Base-by-base conservation (phyloP, 1,284 basidiomycete genomes). In the Neotropicomus parvogracilis region DNA sequence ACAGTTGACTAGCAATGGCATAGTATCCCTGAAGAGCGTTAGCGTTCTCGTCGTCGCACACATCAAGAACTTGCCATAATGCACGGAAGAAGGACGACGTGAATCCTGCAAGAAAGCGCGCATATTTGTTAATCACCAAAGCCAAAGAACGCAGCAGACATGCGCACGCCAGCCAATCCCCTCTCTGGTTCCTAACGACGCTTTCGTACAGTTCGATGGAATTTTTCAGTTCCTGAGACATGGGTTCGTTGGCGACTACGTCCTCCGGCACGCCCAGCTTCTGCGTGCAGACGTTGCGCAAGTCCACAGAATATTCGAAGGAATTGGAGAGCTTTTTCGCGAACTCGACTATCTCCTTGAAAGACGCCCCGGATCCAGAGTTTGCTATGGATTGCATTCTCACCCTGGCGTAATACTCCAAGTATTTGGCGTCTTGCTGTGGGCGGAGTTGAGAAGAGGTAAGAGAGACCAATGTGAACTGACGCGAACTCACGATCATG, bases 401-500 rank as follows among this genome's bases (percentile, higher is more conserved):
- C 5, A 39, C 13, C 10, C 52, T 21, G n/a, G 52, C 55, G 24
- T 43, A 54, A 28, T 42, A 36, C 26, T 46, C 52, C 3, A 55
- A 16, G 26, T 54, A 55, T 16, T 12, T 20, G 13, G 36, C 35
- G 19, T 54, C 53, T 52, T 54, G 54, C 52, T 54, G 17, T 27
- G 7, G 10, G 3, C 17, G 2, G 2, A 21, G 8, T 13, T 19
- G 20, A 40, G 21, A 7, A 2, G 6, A 29, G 11, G 2, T 7
- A 5, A 28, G 11, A 24, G 27, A 41, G 27, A 13, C 5, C 5
- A 0, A 17, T 27, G n/a, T 13, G 6, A 24, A 14, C 14, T 3
- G n/a, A n/a, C n/a, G n/a, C n/a, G n/a, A 11, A 44, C 52, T 55
- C 35, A 54, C 53, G 17, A 55, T 46, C 21, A 38, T 39, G 19